Conservation (phyloP, 495 filamentous ascomycete species). For the Rostrohypoxylon terebratum region DNA sequence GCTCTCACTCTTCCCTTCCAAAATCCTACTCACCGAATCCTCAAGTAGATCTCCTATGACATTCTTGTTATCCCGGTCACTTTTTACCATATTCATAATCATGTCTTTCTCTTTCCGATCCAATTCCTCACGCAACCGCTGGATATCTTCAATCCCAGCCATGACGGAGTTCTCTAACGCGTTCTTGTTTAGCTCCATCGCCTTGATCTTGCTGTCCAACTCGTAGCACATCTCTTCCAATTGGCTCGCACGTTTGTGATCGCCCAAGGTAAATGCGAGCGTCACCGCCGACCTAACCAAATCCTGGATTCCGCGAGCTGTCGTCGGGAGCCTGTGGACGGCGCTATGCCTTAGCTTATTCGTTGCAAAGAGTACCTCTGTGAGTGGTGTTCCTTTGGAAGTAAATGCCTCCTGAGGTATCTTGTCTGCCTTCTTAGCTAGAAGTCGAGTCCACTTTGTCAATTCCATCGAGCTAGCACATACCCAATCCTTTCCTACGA, state of each 20-base stretch:
- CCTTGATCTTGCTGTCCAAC: constrained; percentile 51
- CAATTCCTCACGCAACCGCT: constrained; percentile 49
- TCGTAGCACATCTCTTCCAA: constrained; percentile 53
- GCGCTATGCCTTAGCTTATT: constrained; percentile 52
- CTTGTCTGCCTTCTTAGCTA: constrained; percentile 44
- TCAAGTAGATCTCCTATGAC: constrained; percentile 53
- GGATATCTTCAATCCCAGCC: constrained; percentile 48
- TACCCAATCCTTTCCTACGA: constrained; percentile 50
- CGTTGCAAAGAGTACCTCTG: constrained; percentile 45
- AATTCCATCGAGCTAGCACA: constrained; percentile 57
- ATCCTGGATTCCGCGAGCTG: constrained; percentile 45
- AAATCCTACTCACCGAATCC: constrained; percentile 48
- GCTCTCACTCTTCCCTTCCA: constrained; percentile 38
- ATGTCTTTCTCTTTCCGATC: constrained; percentile 49
- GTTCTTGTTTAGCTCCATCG: constrained; percentile 58
- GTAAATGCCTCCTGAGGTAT: constrained; percentile 42
- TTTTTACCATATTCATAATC: constrained; percentile 43
- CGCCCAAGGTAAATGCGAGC: constrained; percentile 48
- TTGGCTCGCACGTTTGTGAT: constrained; percentile 49
- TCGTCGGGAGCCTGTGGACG: constrained; percentile 52
- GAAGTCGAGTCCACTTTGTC: constrained; percentile 50
- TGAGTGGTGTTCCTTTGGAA: constrained; percentile 25
- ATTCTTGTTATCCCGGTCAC: constrained; percentile 50
- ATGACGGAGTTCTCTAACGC: constrained; percentile 50
- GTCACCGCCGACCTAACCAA: constrained; percentile 49